Conservation (phyloP, 2,329 filamentous ascomycete species). For the Alternaria consortialis region DNA sequence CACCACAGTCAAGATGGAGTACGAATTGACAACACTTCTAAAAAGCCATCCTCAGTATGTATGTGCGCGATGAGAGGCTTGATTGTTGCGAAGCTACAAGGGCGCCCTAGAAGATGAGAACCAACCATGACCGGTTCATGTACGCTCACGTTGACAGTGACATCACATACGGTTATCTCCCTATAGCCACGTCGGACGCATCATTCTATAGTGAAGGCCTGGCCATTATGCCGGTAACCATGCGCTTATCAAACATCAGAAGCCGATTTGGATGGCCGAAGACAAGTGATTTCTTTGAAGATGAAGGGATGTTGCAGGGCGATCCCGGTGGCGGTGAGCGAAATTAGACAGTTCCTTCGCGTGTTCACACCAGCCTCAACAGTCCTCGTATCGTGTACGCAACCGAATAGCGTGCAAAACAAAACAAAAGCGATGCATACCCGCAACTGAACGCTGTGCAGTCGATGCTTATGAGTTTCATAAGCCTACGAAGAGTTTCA, state of each 20-base stretch:
- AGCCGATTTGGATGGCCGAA: constrained; percentile 5
- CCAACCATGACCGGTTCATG: not conserved
- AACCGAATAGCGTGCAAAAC: not conserved
- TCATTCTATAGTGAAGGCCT: not conserved
- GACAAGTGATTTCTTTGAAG: constrained; percentile 17
- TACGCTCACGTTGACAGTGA: constrained; percentile 3
- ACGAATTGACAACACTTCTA: not conserved
- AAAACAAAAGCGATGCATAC: constrained; percentile 2
- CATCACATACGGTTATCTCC: constrained; percentile 4
- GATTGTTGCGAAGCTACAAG: not conserved
- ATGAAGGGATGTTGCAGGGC: constrained; percentile 24
- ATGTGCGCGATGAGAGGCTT: not conserved
- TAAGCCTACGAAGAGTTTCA: not conserved
- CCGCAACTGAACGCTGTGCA: not conserved
- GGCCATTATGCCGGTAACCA: constrained; percentile 10
- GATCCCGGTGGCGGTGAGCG: constrained; percentile 17
- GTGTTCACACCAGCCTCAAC: constrained; percentile 14
- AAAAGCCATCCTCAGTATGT: not conserved
- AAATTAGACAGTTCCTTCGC: constrained; percentile 21
- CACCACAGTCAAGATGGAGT: not conserved
- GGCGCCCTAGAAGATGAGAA: not conserved
- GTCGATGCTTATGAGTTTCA: constrained; percentile 7
- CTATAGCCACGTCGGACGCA: not conserved
- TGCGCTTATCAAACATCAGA: constrained; percentile 7
- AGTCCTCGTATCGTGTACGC: constrained; percentile 8